Conservation (phyloP, 2,329 filamentous ascomycete genomes). For the Talaromyces pinophilus region DNA sequence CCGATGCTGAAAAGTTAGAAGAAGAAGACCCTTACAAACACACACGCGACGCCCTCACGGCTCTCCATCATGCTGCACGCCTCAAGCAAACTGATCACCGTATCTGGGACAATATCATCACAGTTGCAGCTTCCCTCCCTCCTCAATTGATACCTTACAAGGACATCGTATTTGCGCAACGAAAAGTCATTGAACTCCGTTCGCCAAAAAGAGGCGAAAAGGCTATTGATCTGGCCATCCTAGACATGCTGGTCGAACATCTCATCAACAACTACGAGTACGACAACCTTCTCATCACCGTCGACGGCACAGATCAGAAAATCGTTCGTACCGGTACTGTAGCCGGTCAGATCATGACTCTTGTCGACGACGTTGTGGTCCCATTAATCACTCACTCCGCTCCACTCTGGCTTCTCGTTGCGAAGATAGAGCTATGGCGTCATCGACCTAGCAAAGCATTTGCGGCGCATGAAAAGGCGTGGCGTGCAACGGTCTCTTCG, state of each 20-base stretch:
- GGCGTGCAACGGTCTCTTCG: slow-evolving; percentile 66
- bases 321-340: slow-evolving; percentile 57
- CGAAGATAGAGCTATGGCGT: slow-evolving; percentile 72
- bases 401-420: slow-evolving; percentile 74
- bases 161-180: slow-evolving; percentile 75
- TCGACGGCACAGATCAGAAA: slow-evolving; percentile 29
- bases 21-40: slow-evolving; percentile 59
- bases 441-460: slow-evolving; percentile 70
- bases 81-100: slow-evolving; percentile 84
- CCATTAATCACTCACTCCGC: slow-evolving; percentile 82
- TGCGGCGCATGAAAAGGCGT: slow-evolving; percentile 84
- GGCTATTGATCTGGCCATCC: slow-evolving; percentile 72
- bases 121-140: slow-evolving; percentile 73
- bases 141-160: slow-evolving; percentile 66
- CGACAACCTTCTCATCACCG: slow-evolving; percentile 38
- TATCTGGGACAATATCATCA: slow-evolving; percentile 97
- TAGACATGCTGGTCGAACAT: slow-evolving; percentile 72
- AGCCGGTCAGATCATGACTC: slow-evolving; percentile 57
- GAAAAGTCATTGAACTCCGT: slow-evolving; percentile 73
- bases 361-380: slow-evolving; percentile 73
- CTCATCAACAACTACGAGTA: slow-evolving; percentile 56
- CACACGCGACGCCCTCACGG: slow-evolving; percentile 73
- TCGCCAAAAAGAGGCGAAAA: slow-evolving; percentile 67
- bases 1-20: slow-evolving; percentile 32
- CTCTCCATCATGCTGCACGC: slow-evolving; percentile 82